These are phyloP conservation scores for Saxophila tyrrhenica DNA, from an alignment of 495 filamentous ascomycete genomes.

Conservation along the genomic window DNA sequence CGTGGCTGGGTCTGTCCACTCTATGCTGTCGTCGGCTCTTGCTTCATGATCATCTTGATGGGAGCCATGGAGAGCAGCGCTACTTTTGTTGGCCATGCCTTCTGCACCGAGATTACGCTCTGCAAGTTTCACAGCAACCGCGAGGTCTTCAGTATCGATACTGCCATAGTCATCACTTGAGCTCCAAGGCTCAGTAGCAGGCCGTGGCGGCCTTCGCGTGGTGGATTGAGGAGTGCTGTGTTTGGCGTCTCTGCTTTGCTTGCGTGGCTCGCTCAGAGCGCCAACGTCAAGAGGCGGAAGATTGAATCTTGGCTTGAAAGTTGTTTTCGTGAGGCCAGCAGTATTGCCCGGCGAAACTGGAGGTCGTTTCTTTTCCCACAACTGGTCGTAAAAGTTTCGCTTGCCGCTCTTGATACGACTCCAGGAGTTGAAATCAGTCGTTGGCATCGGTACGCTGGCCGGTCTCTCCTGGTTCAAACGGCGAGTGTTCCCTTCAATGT, in stretches of 20 bases:
- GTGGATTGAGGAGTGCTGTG: too few species aligned
- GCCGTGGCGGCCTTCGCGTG: too few species aligned
- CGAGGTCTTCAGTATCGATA: neutral
- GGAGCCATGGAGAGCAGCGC: too few species aligned
- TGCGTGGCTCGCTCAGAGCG: neutral
- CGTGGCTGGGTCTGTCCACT: constrained; percentile 20
- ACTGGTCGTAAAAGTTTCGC: constrained; percentile 18
- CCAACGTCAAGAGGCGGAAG: constrained; percentile 2
- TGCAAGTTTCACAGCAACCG: neutral
- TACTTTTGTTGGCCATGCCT: too few species aligned
- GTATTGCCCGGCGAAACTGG: neutral
- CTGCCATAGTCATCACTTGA: constrained; percentile 13
- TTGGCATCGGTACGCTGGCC: neutral
- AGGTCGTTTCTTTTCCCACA: constrained; percentile 5
- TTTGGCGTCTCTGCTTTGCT: neutral
- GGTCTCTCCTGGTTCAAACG: neutral
- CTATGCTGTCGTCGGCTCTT: constrained; percentile 2
- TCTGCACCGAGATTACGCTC: neutral
- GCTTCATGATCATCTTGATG: neutral
- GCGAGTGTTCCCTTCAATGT: neutral
- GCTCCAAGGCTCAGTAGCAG: neutral
- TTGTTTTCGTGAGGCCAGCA: neutral
- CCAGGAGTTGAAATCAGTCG: constrained; percentile 47
- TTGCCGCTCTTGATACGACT: constrained; percentile 55
- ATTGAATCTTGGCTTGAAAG: neutral